Conservation (phyloP, 176 grass and related monocot species). For the Dactylis glomerata region DNA sequence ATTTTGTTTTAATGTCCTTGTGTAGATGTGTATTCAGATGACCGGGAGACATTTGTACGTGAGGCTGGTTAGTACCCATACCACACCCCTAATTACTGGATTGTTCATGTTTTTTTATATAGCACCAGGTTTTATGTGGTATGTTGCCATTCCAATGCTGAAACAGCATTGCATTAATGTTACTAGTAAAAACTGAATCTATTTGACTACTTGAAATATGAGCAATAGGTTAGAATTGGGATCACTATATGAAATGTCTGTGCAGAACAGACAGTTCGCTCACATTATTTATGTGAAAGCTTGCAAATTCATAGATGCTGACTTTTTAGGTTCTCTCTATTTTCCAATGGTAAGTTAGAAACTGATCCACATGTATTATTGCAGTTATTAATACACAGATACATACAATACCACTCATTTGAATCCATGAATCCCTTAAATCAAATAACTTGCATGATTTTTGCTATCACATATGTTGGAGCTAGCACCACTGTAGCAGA, state of each 20-base stretch:
- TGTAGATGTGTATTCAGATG: constrained; percentile 96
- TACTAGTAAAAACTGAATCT: background rate
- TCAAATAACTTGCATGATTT: background rate
- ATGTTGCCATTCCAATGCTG: background rate
- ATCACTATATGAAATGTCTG: background rate
- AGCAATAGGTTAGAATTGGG: background rate
- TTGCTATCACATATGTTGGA: background rate
- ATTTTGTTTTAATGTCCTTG: constrained; percentile 27
- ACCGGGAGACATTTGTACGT: constrained; percentile 71
- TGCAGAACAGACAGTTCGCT: background rate
- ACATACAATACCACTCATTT: background rate
- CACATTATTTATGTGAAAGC: constrained; percentile 1
- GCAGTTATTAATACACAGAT: background rate
- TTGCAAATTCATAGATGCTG: background rate
- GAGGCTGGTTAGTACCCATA: constrained; percentile 71
- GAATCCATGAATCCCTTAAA: background rate
- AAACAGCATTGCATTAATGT: background rate
- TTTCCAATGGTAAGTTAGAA: background rate
- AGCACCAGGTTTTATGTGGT: background rate
- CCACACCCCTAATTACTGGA: constrained; percentile 1
- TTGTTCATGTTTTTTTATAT: background rate
- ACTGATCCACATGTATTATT: background rate
- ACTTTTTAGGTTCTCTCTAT: background rate
- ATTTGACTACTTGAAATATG: background rate
- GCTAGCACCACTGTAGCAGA: background rate